Evolutionary conservation across 257 asterid species (phyloP), one percentile per base, ranked within the genome.

Genomic region (Mentha longifolia): DNA sequence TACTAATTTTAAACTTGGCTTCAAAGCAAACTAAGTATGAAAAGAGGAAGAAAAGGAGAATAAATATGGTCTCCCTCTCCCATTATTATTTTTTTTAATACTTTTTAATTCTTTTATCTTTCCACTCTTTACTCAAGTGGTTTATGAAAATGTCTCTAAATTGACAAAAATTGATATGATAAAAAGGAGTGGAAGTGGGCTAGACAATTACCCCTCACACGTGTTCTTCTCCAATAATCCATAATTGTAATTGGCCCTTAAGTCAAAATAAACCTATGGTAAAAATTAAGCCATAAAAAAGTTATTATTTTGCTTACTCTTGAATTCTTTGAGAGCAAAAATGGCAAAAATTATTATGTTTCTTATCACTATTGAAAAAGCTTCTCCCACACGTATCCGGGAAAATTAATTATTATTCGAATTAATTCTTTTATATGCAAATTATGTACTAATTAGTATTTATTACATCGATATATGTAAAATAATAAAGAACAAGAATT

Each of bases 101-200:
- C 16, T 72, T 61, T 75, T 68, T 73, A 45, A 64, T 47, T 31
- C 71, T 51, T 74, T 39, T 50, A 43, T 68, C 13, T 55, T 75
- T 68, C 71, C 56, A 77, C 81, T 80, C 30, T 75, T 78, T 67
- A 78, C 84, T 85, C 78, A 7, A 80, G 80, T 82, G 60, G 80
- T 68, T 76, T 52, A 77, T 76, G 68, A 76, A 80, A 78, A 31
- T 82, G 90, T 80, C 78, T 71, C 64, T 65, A 80, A 72, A 70
- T 79, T 61, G 80, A 75, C 71, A 71, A 78, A 33, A 62, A 71
- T 41, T 74, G 76, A 67, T 49, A 76, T 75, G 70, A 77, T 74
- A 74, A 77, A 71, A 71, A 74, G 77, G 35, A 62, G 56, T 55
- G 35, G 45, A 70, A 79, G 80, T 77, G 77, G 79, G 61, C 70